Evolutionary conservation across 371 early-diverging fungal species (phyloP), one percentile per base, ranked within the genome.

Genomic region (Circinella umbellata): DNA sequence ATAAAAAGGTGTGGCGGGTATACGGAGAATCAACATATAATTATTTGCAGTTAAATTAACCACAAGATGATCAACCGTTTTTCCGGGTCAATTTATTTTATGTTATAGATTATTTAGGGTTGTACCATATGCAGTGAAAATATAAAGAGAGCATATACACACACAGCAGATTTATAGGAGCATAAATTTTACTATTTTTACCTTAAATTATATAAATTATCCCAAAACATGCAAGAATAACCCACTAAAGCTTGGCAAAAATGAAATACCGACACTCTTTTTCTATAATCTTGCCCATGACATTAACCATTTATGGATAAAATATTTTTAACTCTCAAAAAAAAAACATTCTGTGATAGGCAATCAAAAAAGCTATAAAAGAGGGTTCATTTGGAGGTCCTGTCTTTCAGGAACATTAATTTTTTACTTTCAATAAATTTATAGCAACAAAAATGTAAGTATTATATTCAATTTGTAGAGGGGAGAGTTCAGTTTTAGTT

Each of bases 161-260:
- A 42, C 42, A 9, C 42, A 42, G 42, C 27, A 27, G 27, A 27
- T 27, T 27, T 27, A 18, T 6, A 13, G 53, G 53, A 15, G 53
- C 53, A 42, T 42, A 6, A 42, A 51, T 51, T 20, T 54, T 57
- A 57, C 57, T 57, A 57, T 57, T 57, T 57, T 57, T 57, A 57
- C 20, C 57, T n/a, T 57, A 34, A 34, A 34, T 57, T 57, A n/a
- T 57, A 57, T 7, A 57, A 27, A 34, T 57, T 57, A 34, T 57
- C 57, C 57, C 57, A 57, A 57, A 27, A 27, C 27, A 18, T 27
- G 57, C 35, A 27, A n/a, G 57, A 34, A 57, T 18, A n/a, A 27
- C 27, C 57, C 6, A 27, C 34, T 18, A 27, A 27, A n/a, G 18
- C 57, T 57, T 57, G 57, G 57, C 57, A 34, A 7, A 34, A 57